Base-by-base conservation (phyloP, 2,329 filamentous ascomycete species). In the Pseudocercospora pini-densiflorae region DNA sequence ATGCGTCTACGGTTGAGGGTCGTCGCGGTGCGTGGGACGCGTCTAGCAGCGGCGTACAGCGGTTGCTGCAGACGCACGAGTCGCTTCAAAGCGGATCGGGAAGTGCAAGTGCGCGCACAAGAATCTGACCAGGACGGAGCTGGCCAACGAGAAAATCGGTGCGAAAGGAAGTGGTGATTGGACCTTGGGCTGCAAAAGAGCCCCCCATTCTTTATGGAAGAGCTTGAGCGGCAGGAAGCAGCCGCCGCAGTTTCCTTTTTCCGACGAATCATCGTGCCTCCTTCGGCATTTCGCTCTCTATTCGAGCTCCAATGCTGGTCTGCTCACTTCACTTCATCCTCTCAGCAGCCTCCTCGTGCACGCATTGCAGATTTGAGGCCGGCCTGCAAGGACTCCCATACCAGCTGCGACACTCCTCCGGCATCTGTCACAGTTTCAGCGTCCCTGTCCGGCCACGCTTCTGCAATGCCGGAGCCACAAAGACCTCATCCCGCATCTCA, bases 401-500 rank as follows among this genome's bases (percentile, higher is more conserved):
- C 58, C 24, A 61, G 33, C 57, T 55, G 43, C 51, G 58, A 60
- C 54, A 58, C n/a, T 54, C 10, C 51, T 23, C 51, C 33, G 63
- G 51, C 29, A 54, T n/a, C 51, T 29, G 51, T 54, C 51, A 29
- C 23, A 21, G 51, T 54, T 16, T 21, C 19, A 24, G 21, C n/a
- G 47, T 51, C 47, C 47, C 10, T 55, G 21, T 27, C 21, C 14
- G 51, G 51, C 29, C 59, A 45, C 55, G 64, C 27, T 24, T 5
- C 23, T 55, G 51, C 51, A 29, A n/a, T 55, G 51, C 51, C 51
- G 51, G 51, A 55, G 27, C 51, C 51, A 29, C 54, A 58, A 16
- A 45, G 51, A 55, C 53, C 61, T 63, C 59, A 63, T 66, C 60
- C 64, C 64, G 64, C 64, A 62, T 57, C 36, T 55, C 61, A 61